Base-by-base conservation (phyloP, 2,329 filamentous ascomycete genomes). In the Rutstroemia sp. region DNA sequence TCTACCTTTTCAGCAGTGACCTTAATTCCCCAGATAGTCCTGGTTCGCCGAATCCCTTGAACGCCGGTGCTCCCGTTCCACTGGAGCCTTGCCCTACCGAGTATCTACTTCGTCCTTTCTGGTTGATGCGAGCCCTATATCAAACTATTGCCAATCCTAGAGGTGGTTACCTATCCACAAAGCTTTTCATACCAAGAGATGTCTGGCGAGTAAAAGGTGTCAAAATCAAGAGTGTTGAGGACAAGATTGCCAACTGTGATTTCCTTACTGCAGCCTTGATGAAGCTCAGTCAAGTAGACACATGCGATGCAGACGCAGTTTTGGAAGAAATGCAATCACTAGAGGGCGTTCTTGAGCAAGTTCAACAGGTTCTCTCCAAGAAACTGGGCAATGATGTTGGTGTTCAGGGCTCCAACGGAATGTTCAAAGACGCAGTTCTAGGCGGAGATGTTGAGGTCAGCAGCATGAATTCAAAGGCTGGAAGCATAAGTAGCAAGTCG, bases 361-460 rank as follows among this genome's bases (percentile, higher is more conserved):
- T 92, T 0, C 92, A 96, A 70, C 73, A 78, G 0, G 78, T 80
- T 3, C 75, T 97, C 44, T 75, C 82, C 5, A 92, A 95, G 69
- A 95, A 91, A 67, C 80, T 99, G 4, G 92, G 94, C n/a, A 89
- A 79, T 66, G 94, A 99, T 62, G 94, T 99, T 10, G 94, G 94
- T 10, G 83, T 92, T 2, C 85, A 92, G 57, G 83, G 86, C 5
- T 80, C 86, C 2, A 78, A 81, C n/a, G 72, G 79, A 0, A 75
- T 95, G 49, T 95, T 95, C 74, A 91, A 86, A 68, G 86, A 89
- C 50, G 82, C 84, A 5, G 76, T 74, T 6, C 74, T 68, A 57
- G 69, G 69, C 48, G 70, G 64, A 51, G 69, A 73, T 66, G 72
- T 69, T 56, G 73, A 71, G 54, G 80, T 73, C 67, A 76, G 72